These are phyloP conservation scores for Lunasporangiospora selenospora DNA, from an alignment of 192 early-diverging fungal species.

Conservation along the genomic window DNA sequence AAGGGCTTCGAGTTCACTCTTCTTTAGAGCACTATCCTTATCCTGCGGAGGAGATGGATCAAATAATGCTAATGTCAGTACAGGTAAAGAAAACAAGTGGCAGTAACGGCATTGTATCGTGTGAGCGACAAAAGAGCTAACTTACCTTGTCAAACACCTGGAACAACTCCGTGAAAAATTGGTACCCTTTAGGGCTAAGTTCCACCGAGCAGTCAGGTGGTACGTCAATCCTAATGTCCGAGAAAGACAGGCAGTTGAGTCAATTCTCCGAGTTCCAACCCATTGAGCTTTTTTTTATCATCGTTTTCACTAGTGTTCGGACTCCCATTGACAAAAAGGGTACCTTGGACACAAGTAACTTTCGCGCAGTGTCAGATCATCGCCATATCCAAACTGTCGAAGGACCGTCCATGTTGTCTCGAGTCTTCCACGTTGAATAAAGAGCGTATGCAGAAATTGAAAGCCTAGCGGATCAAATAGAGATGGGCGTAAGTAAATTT, in stretches of 20 bases:
- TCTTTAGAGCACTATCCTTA: constrained; percentile 94
- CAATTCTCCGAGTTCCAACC: too few relatives aligned
- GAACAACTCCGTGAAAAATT: constrained; percentile 95
- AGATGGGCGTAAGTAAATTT: too few relatives aligned
- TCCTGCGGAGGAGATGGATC: too few relatives aligned
- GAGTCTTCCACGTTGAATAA: constrained; percentile 95
- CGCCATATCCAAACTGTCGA: constrained; percentile 95
- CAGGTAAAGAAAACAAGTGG: too few relatives aligned
- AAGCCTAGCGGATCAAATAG: too few relatives aligned
- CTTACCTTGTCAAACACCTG: constrained; percentile 89
- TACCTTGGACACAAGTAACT: constrained; percentile 89
- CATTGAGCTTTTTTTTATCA: too few relatives aligned
- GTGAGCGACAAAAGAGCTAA: too few relatives aligned
- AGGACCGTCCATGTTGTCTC: constrained; percentile 99
- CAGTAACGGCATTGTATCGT: too few relatives aligned
- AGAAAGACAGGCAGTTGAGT: background rate
- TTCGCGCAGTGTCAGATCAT: constrained; percentile 90
- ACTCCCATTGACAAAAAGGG: constrained; percentile 9
- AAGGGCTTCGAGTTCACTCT: constrained; percentile 81
- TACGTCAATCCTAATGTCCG: constrained; percentile 74
- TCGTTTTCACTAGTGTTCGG: too few relatives aligned
- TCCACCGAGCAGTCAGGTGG: constrained; percentile 92
- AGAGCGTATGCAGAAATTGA: constrained; percentile 92
- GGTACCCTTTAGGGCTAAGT: constrained; percentile 91
- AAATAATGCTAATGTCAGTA: too few relatives aligned